Evolutionary conservation across 345 rosid genomes (phyloP).

Genomic region (Durio zibethinus): DNA sequence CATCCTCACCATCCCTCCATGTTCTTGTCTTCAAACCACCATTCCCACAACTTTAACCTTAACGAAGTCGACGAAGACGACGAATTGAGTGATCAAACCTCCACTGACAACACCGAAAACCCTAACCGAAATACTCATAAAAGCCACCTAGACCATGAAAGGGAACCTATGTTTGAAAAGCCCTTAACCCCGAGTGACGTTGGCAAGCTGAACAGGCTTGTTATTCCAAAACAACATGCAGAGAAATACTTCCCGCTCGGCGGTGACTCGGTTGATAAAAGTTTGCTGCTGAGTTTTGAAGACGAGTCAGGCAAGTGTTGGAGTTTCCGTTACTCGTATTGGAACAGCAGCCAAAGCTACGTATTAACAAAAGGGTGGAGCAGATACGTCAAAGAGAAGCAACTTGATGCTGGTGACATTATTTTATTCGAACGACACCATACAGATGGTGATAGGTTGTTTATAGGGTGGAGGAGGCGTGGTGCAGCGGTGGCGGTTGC

Average conservation of each 20-base stretch:
- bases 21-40: constrained; percentile 19
- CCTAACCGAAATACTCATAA: not conserved
- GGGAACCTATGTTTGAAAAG: constrained; percentile 70
- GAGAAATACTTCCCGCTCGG: constrained; percentile 76
- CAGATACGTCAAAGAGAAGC: constrained; percentile 79
- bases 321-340: constrained; percentile 84
- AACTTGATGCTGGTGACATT: constrained; percentile 75
- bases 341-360: constrained; percentile 89
- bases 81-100: constrained; percentile 20
- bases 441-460: constrained; percentile 45
- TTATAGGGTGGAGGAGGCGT: constrained; percentile 74
- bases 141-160: not conserved
- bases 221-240: constrained; percentile 87
- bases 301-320: constrained; percentile 85
- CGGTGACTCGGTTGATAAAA: constrained; percentile 44
- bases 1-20: constrained; percentile 7
- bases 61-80: constrained; percentile 20
- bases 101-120: not conserved
- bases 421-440: constrained; percentile 65
- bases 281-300: constrained; percentile 65
- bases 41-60: constrained; percentile 21
- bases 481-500: not conserved
- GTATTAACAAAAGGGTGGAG: constrained; percentile 95
- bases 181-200: constrained; percentile 88
- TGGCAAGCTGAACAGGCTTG: constrained; percentile 85